Conservation (phyloP, 208 protist species). For the Acanthamoeba quina region DNA sequence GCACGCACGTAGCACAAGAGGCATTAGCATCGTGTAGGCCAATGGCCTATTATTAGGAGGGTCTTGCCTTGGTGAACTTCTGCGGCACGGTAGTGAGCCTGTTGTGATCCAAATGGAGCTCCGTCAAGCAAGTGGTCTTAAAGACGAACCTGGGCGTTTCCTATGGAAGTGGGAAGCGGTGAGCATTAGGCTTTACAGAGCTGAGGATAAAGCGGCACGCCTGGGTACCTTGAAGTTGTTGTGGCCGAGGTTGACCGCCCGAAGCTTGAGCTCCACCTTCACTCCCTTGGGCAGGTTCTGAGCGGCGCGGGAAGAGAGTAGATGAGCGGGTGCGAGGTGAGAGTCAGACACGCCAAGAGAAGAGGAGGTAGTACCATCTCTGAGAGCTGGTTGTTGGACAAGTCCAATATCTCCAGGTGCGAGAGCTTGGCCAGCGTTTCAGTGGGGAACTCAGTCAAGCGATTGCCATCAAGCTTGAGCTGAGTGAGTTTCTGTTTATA, state of each 20-base stretch:
- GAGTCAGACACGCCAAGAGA: too few relatives aligned
- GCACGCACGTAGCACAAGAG: neutral
- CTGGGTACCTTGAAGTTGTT: constrained; percentile 45
- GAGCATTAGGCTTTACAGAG: too few relatives aligned
- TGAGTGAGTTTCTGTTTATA: constrained; percentile 57
- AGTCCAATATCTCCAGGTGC: constrained; percentile 55
- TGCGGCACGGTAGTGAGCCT: neutral
- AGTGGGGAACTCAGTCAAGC: constrained; percentile 41
- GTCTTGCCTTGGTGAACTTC: constrained; percentile 28
- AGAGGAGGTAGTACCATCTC: constrained; percentile 46
- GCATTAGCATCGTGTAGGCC: neutral
- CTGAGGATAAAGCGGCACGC: too few relatives aligned
- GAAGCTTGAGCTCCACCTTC: neutral
- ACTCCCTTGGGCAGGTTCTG: neutral
- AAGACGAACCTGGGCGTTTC: constrained; percentile 46
- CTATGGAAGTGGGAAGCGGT: neutral
- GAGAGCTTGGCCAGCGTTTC: constrained; percentile 31
- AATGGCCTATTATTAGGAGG: too few relatives aligned
- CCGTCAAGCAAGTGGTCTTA: neutral
- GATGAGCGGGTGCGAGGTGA: neutral
- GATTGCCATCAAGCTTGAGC: constrained; percentile 56
- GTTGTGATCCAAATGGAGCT: constrained; percentile 68
- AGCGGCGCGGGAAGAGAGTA: neutral
- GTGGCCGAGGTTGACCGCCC: constrained; percentile 62
- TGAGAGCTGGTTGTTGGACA: constrained; percentile 69